Conservation (phyloP, 768 basidiomycete species). For the Boletellus ananiceps region DNA sequence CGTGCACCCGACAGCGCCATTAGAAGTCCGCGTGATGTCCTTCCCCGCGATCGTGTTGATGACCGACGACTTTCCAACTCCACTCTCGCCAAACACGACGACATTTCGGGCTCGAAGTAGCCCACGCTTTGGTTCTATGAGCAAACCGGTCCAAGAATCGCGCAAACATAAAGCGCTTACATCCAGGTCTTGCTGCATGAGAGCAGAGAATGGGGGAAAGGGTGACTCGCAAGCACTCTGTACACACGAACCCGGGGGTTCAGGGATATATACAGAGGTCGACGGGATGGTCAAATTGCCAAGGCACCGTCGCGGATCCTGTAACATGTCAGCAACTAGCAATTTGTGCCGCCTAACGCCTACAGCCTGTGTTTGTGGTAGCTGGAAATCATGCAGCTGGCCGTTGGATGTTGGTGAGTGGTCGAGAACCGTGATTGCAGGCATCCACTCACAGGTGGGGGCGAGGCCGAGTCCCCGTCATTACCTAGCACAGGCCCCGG, state of each 20-base stretch:
- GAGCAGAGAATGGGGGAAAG: constrained; percentile 2
- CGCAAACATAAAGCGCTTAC: constrained; percentile 5
- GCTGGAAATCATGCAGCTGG: constrained; percentile 2
- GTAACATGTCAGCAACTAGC: neutral
- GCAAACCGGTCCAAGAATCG: neutral
- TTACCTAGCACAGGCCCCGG: neutral
- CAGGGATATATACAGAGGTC: neutral
- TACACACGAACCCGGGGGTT: neutral
- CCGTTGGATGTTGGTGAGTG: constrained; percentile 10
- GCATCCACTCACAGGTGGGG: constrained; percentile 3
- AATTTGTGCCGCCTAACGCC: neutral
- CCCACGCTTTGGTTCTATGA: constrained; percentile 7
- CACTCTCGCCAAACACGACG: constrained; percentile 40
- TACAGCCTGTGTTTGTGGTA: constrained; percentile 3
- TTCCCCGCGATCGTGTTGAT: constrained; percentile 36
- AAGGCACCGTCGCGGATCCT: constrained; percentile 11
- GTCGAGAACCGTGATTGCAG: neutral
- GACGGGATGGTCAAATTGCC: constrained; percentile 11
- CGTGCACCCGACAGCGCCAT: constrained; percentile 33
- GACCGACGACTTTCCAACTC: constrained; percentile 38
- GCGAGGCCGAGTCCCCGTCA: neutral
- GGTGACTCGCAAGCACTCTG: constrained; percentile 12
- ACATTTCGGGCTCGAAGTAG: constrained; percentile 26
- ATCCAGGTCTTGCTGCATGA: constrained; percentile 3
- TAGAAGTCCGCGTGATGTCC: constrained; percentile 27